Evolutionary conservation across 2,329 filamentous ascomycete genomes (phyloP), one percentile per base, ranked within the genome.

Genomic region (Teratosphaeria destructans): DNA sequence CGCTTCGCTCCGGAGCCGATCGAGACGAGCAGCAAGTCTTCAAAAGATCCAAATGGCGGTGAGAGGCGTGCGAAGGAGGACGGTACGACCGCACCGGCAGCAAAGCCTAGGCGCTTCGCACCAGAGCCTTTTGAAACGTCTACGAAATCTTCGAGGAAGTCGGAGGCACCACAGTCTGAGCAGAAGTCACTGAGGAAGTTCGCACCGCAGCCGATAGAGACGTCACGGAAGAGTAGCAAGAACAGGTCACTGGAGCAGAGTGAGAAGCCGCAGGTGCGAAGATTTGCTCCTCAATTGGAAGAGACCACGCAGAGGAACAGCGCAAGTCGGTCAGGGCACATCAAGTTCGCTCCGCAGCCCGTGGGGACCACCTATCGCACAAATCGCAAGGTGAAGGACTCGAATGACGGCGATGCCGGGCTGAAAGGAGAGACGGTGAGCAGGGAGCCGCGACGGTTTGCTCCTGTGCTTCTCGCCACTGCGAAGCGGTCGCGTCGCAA

Each of bases 381-480:
- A n/a, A 70, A 68, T 57, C 59, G 66, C 16, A 66, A 62, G 54
- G 54, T 61, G 26, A 57, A 29, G 37, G 19, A 27, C 4, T 34
- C 47, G 11, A 55, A 47, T 32, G 59, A 66, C 43, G 59, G 57
- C 14, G 54, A 66, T 52, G 57, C 43, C 39, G 57, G 61, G 35
- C 54, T 63, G 54, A 64, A 54, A 70, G 68, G 60, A n/a, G 62
- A 59, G 11, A 53, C 60, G 6, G 59, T 62, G 54, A 70, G 69
- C 59, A 69, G 61, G 49, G 59, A 70, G 11, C 62, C 70, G 3
- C 76, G 79, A 52, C 81, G 74, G 61, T 95, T 95, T 72, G 82
- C 86, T 34, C 90, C 90, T 12, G 87, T 93, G 68, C 78, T 95
- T 59, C 86, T 95, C 62, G 90, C 93, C 73, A 92, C 89, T 2